These are phyloP conservation scores for Exophiala calicioides DNA, from an alignment of 2,329 filamentous ascomycete species.

Conservation along the genomic window DNA sequence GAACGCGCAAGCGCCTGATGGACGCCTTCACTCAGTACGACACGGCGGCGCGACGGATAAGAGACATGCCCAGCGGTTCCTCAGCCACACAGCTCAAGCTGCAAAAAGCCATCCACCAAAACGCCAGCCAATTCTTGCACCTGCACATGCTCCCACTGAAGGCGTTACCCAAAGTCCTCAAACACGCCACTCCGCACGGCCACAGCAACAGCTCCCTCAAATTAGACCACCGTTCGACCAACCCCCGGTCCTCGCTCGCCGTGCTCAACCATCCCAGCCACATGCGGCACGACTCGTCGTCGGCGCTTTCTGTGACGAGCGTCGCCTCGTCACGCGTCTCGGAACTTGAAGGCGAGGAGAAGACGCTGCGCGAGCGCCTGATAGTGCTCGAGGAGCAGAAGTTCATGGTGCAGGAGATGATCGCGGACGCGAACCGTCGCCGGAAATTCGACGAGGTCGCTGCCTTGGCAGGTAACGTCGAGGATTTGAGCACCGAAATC, in stretches of 20 bases:
- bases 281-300: slow-evolving; percentile 49
- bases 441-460: slow-evolving; percentile 84
- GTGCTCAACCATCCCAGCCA: slow-evolving; percentile 63
- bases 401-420: slow-evolving; percentile 86
- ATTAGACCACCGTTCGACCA: slow-evolving; percentile 14
- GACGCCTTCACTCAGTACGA: slow-evolving; percentile 91
- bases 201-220: slow-evolving; percentile 14
- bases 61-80: slow-evolving; percentile 73
- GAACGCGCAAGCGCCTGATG: slow-evolving; percentile 84
- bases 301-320: slow-evolving; percentile 56
- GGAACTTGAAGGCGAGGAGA: slow-evolving; percentile 78
- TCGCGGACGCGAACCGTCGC: slow-evolving; percentile 71
- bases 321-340: slow-evolving; percentile 52
- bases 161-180: slow-evolving; percentile 67
- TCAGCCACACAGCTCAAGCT: slow-evolving; percentile 72
- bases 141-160: slow-evolving; percentile 89
- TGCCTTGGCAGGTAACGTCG: slow-evolving; percentile 74
- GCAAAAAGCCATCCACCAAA: slow-evolving; percentile 78
- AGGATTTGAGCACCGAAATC: slow-evolving; percentile 80
- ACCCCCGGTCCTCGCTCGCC: slow-evolving; percentile 52
- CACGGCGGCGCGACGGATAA: slow-evolving; percentile 73
- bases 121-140: slow-evolving; percentile 80
- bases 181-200: slow-evolving; percentile 60
- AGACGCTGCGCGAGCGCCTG: slow-evolving; percentile 73
- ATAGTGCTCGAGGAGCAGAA: slow-evolving; percentile 88